Base-by-base conservation (phyloP, 2,329 filamentous ascomycete species). In the Gnomoniopsis smithogilvyi region DNA sequence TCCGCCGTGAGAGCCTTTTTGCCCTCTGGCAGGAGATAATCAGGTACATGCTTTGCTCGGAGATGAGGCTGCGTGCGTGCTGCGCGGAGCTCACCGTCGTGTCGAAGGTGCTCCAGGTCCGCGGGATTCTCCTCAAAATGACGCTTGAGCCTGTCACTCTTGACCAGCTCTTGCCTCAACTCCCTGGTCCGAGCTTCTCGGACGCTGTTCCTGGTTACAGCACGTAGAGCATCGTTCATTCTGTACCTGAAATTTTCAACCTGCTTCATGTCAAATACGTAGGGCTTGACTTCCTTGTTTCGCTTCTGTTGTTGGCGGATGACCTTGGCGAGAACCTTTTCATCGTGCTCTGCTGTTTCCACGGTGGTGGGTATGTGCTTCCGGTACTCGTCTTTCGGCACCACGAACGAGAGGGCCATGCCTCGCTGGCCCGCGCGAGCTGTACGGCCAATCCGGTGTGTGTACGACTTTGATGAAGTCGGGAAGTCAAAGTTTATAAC, bases 401-500 rank as follows among this genome's bases (percentile, higher is more conserved):
- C 83, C 54, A 96, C 90, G 72, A 99, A 97, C 11, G 92, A 96
- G n/a, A 99, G 82, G 0, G 95, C 92, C 83, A 96, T 98, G 61
- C 95, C 95, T 1, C 90, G 87, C 70, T 96, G 91, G 12, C 93
- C 94, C 2, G 93, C 95, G 62, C 95, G 86, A 1, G 92, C 95
- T 6, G 95, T 99, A 34, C 95, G 87, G 34, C 95, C 95, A 67
- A 99, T 96, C 56, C 95, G 88, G 75, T 99, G 95, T n/a, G 91
- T 96, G 74, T 99, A 99, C 10, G 92, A 96, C 71, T 92, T 96
- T 41, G 92, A 89, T 10, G 88, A 89, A 17, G 87, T 85, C 1
- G 95, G 95, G 17, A 99, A 87, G 73, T 99, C 95, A 72, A 99
- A 99, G 77, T 99, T 99, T 71, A 99, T 86, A 24, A 99, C 93